These are phyloP conservation scores for Coelastrella sp. DNA, from an alignment of 139 green algal species.

Conservation along the genomic window DNA sequence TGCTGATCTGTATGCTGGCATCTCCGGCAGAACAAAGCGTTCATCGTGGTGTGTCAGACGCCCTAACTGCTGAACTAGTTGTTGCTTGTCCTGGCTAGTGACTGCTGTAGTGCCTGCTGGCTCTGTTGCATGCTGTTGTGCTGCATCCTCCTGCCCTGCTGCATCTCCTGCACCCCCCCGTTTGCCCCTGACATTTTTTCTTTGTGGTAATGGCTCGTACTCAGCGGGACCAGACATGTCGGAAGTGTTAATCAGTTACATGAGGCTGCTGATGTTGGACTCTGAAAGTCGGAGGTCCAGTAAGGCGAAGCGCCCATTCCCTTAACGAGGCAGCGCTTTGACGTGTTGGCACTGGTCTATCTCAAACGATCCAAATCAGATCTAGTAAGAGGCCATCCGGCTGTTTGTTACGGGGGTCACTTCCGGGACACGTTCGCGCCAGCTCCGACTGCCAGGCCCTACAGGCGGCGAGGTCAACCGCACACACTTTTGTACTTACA, in stretches of 20 bases:
- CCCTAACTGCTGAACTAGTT: conserved; percentile 6
- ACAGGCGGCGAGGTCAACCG: too few species aligned
- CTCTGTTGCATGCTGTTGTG: neutral
- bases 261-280: too few species aligned
- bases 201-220: neutral
- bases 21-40: neutral
- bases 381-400: too few species aligned
- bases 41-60: neutral
- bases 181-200: neutral
- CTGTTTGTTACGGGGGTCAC: too few species aligned
- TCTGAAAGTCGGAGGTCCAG: too few species aligned
- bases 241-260: too few species aligned
- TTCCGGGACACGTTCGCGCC: too few species aligned
- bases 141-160: neutral
- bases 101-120: neutral
- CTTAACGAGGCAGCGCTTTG: too few species aligned
- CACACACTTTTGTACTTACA: too few species aligned
- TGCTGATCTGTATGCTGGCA: conserved; percentile 56
- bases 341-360: too few species aligned
- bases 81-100: neutral
- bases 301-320: too few species aligned
- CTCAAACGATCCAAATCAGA: too few species aligned
- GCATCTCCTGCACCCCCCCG: neutral
- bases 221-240: neutral
- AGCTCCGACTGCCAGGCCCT: neutral